Evolutionary conservation across 306 rosid species (phyloP), one percentile per base, ranked within the genome.

Genomic region (Fragaria nilgerrensis): DNA sequence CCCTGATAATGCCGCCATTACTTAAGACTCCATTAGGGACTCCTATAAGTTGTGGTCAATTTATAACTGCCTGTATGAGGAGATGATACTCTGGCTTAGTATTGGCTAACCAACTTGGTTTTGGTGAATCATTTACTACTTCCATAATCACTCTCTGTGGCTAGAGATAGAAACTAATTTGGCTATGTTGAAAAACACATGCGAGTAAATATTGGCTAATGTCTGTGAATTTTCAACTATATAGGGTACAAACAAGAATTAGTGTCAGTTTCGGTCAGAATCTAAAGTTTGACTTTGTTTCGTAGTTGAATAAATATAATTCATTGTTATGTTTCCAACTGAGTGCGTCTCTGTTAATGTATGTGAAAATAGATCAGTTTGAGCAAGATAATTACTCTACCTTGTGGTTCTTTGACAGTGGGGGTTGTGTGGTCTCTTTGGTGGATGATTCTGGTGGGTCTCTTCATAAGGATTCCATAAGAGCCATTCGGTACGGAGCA

Each of bases 401-500:
- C 17, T 22, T 72, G n/a, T 50, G 56, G 19, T 22, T 58, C 15
- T 72, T 32, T 56, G 53, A 53, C 90, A 95, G 98, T 65, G 84
- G 47, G n/a, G 87, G 70, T 70, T 83, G 70, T 66, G 90, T 89
- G 9, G 87, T 80, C 79, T 74, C 93, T 32, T 79, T 94, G 70
- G 81, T 72, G 0, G 96, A 90, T 63, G 88, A 92, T 48, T 79
- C 92, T 25, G 75, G 34, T 23, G 77, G 53, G 39, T 69, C 87
- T 0, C 83, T 79, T 70, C 98, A 90, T 69, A 90, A 81, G 81
- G 96, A 89, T 65, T 90, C 87, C 49, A 88, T 95, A 32, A 84
- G 98, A 84, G 92, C 97, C 67, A 82, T 92, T 82, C 89, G 88
- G 39, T 95, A 88, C 19, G 91, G 92, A 41, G 88, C 91, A 2